Evolutionary conservation across 2,329 filamentous ascomycete species (phyloP), one percentile per base, ranked within the genome.

Genomic region (Epichloe uncinata): DNA sequence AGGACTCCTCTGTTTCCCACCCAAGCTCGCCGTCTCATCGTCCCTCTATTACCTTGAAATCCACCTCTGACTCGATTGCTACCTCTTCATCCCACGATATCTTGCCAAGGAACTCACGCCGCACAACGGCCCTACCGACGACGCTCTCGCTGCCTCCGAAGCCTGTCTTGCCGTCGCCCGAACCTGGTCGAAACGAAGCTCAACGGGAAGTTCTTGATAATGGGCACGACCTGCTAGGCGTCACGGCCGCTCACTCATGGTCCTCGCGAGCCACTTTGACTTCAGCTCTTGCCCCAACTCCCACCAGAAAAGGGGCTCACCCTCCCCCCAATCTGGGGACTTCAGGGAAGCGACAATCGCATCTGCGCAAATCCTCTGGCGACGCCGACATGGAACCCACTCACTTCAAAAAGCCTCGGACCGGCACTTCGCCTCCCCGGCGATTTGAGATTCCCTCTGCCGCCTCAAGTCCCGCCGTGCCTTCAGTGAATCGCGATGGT

Each of bases 351-450:
- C 63, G 62, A 40, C 55, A 58, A 38, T 53, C 57, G 40, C 51
- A 51, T 36, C 50, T 49, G 22, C 50, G 42, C 49, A 57, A 53
- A 54, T 51, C 54, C 5, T 35, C 50, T 41, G 62, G 61, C 40
- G 46, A 52, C 38, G 46, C 53, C 38, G 52, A 49, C 47, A 68
- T 68, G 65, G 58, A 67, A 46, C 59, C 62, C 3, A 63, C 61
- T 6, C 65, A 66, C 9, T 53, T 64, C 22, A 78, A 78, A 62
- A 78, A 72, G 60, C 61, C 70, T 54, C 68, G 72, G 46, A 69
- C 65, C 33, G 73, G 73, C 47, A 66, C 72, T 4, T 67, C 67
- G 12, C 69, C 73, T 15, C 72, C 74, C 9, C 62, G 66, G 33
- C 67, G 61, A 45, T 66, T 75, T 49, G 68, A 75, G 30, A 64